Conservation (phyloP, 371 early-diverging fungal species). For the Rhizopus microsporus region DNA sequence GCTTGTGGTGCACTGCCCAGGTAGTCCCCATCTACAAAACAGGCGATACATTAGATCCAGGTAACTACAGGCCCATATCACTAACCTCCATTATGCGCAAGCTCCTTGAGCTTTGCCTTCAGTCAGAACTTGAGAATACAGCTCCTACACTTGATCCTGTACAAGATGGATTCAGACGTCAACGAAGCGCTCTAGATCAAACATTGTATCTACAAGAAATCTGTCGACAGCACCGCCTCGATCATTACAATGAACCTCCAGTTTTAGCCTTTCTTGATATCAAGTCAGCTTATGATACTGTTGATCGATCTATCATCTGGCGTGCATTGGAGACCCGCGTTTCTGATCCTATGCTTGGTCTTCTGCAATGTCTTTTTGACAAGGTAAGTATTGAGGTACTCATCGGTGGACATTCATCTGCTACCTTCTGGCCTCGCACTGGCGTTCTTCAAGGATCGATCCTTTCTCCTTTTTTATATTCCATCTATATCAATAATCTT, state of each 20-base stretch:
- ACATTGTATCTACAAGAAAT: conserved; percentile 20
- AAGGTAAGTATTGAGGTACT: conserved; percentile 9
- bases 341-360: conserved; percentile 8
- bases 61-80: conserved; percentile 24
- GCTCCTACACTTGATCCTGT: conserved; percentile 22
- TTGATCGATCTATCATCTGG: conserved; percentile 25
- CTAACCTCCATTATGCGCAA: conserved; percentile 28
- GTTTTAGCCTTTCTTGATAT: conserved; percentile 22
- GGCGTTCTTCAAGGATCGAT: conserved; percentile 13
- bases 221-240: conserved; percentile 6
- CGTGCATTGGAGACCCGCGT: not conserved
- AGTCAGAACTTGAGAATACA: not conserved
- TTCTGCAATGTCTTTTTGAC: conserved; percentile 15
- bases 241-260: conserved; percentile 5
- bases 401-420: not conserved
- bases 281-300: conserved; percentile 19
- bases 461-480: conserved; percentile 14
- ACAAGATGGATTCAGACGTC: conserved; percentile 36
- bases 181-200: conserved; percentile 32
- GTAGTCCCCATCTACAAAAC: conserved; percentile 23
- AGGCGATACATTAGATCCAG: conserved; percentile 15
- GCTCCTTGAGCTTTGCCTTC: conserved; percentile 18
- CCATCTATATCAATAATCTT: conserved; percentile 24
- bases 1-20: conserved; percentile 21
- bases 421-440: not conserved